A percentile compares a stretch with the other conserved stretches of the same genome.
Evolutionary conservation across 2,329 filamentous ascomycete species (phyloP).

Genomic region (Sporothrix euskadiensis): DNA sequence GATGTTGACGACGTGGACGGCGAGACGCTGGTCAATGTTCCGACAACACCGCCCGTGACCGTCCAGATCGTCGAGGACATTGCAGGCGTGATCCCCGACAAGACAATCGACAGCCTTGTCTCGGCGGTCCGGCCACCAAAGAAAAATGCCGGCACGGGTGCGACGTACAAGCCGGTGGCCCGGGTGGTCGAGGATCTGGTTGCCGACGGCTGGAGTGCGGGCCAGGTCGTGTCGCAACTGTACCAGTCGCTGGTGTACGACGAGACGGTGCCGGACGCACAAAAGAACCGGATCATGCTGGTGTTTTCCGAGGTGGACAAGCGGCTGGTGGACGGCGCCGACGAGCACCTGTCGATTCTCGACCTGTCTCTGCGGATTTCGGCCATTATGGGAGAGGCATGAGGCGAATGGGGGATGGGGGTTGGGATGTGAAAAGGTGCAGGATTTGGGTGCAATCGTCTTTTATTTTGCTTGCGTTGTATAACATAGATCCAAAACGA

Average conservation of each 20-base stretch:
- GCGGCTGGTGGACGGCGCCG: conserved; percentile 87
- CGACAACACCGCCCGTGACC: conserved; percentile 59
- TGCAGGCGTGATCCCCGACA: conserved; percentile 84
- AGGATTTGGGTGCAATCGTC: neutral
- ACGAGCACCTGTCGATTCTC: conserved; percentile 89
- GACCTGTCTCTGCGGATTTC: conserved; percentile 83
- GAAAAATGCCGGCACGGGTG: conserved; percentile 46
- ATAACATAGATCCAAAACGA: conserved; percentile 7
- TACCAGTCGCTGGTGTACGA: conserved; percentile 83
- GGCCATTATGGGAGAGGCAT: conserved; percentile 60
- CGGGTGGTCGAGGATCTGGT: conserved; percentile 86
- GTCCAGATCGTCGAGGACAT: conserved; percentile 88
- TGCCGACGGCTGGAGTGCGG: conserved; percentile 94
- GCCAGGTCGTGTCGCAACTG: conserved; percentile 76
- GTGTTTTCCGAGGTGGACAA: conserved; percentile 95
- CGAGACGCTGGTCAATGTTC: conserved; percentile 45
- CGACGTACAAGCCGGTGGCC: conserved; percentile 72
- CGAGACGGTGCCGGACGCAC: conserved; percentile 76
- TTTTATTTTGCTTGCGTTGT: conserved; percentile 4
- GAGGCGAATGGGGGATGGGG: neutral
- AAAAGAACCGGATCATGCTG: conserved; percentile 87
- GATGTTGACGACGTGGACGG: conserved; percentile 47
- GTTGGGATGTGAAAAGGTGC: neutral
- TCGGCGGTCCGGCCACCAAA: conserved; percentile 70
- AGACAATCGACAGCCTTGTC: conserved; percentile 69